Conservation (phyloP, 257 asterid genomes). For the Thymus quinquecostatus region DNA sequence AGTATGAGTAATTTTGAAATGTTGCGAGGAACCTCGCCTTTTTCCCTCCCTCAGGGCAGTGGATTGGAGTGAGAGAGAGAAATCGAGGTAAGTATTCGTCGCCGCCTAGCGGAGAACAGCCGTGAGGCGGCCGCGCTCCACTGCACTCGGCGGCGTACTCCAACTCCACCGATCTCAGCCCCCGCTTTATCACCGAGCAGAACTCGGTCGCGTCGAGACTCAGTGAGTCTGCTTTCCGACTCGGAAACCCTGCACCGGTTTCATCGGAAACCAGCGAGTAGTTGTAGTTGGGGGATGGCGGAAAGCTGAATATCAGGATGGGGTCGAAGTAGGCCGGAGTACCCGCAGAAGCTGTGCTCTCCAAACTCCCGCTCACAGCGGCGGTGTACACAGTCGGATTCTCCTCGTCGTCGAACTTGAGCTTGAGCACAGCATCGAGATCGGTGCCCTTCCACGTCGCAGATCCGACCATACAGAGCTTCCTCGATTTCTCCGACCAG, state of each 20-base stretch:
- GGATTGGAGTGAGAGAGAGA: slow-evolving; percentile 42
- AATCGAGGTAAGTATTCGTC: slow-evolving; percentile 24
- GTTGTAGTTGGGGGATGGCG: slow-evolving; percentile 31
- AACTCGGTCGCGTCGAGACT: slow-evolving; percentile 31
- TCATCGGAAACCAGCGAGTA: slow-evolving; percentile 43
- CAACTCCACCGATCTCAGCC: slow-evolving; percentile 35
- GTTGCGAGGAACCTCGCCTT: slow-evolving; percentile 40
- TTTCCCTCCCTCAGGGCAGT: slow-evolving; percentile 36
- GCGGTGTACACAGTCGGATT: slow-evolving; percentile 41
- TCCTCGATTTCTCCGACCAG: slow-evolving; percentile 61
- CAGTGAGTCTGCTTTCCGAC: slow-evolving; percentile 31
- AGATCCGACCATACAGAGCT: slow-evolving; percentile 71
- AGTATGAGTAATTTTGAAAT: slow-evolving; percentile 22
- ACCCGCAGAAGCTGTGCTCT: slow-evolving; percentile 37
- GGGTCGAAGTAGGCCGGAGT: slow-evolving; percentile 50
- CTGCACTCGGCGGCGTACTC: slow-evolving; percentile 41
- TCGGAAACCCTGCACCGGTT: slow-evolving; percentile 21
- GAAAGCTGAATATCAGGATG: slow-evolving; percentile 46
- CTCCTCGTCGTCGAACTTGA: slow-evolving; percentile 38
- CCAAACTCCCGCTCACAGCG: slow-evolving; percentile 52
- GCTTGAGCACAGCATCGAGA: slow-evolving; percentile 55
- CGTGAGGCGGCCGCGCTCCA: neutral
- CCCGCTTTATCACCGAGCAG: slow-evolving; percentile 30
- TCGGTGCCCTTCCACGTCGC: slow-evolving; percentile 34
- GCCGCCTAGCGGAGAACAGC: slow-evolving; percentile 38